A percentile compares a stretch with the other conserved stretches of the same genome.
Evolutionary conservation across 169 alveolate genomes (phyloP).

Genomic region (Cyclospora cayetanensis): DNA sequence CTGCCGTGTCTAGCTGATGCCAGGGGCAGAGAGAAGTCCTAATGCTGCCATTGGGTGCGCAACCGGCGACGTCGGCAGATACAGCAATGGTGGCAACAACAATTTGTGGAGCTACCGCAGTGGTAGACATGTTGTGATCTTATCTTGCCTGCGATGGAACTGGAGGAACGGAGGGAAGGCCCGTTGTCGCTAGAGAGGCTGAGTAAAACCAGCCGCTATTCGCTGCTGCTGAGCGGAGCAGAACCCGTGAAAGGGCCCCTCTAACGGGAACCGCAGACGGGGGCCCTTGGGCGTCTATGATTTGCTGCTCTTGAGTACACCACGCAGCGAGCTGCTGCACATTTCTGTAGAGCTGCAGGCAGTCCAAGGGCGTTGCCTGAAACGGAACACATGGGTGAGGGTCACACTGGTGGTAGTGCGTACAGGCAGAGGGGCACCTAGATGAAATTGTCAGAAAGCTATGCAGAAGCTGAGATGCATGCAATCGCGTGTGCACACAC

Average conservation of each 20-base stretch:
- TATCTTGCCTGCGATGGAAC: not conserved
- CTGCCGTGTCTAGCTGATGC: too few species aligned
- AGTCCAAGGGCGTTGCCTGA: not conserved
- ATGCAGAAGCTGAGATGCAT: not conserved
- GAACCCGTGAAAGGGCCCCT: not conserved
- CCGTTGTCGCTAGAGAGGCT: not conserved
- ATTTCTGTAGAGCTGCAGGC: not conserved
- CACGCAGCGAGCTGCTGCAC: not conserved
- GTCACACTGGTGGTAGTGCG: not conserved
- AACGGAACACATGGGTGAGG: not conserved
- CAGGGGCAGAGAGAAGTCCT: too few species aligned
- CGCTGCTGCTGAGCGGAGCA: not conserved
- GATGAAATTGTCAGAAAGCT: not conserved
- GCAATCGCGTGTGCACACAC: not conserved
- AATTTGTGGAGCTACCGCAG: not conserved
- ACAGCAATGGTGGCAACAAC: conserved; percentile 8
- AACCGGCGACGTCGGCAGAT: not conserved
- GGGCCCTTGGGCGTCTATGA: conserved; percentile 13
- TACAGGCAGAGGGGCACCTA: not conserved
- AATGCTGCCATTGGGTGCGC: not conserved
- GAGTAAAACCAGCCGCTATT: not conserved
- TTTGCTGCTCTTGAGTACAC: not conserved
- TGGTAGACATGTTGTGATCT: not conserved
- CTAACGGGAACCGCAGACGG: not conserved
- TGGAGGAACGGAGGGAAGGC: not conserved